Conservation (phyloP, 2,329 filamentous ascomycete species). For the Ceratocystis eucalypticola region DNA sequence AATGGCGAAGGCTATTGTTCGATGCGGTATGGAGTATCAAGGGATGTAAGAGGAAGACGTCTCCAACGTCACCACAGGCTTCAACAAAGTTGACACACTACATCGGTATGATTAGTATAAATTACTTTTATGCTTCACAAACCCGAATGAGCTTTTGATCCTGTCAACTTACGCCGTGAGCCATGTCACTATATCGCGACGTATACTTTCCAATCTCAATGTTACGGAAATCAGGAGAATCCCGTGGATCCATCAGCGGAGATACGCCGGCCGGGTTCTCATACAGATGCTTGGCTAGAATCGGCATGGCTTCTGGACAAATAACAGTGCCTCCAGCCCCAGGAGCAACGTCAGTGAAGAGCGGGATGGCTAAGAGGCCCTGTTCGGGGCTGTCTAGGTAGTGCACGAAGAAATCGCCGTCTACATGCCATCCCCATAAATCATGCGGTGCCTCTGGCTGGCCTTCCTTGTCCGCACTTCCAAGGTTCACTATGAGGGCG, state of each 20-base stretch:
- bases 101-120: not conserved
- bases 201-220: conserved; percentile 28
- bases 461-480: conserved; percentile 39
- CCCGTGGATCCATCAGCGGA: conserved; percentile 49
- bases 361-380: conserved; percentile 51
- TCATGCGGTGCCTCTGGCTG: conserved; percentile 38
- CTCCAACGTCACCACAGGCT: conserved; percentile 39
- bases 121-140: not conserved
- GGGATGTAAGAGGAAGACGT: conserved; percentile 46
- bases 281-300: conserved; percentile 44
- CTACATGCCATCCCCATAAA: conserved; percentile 51
- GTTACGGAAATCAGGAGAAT: conserved; percentile 33
- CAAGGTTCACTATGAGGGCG: conserved; percentile 56
- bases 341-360: conserved; percentile 49
- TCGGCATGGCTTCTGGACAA: conserved; percentile 44
- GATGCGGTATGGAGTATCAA: conserved; percentile 45
- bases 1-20: conserved; percentile 24
- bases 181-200: conserved; percentile 33
- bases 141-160: not conserved
- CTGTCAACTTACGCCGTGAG: conserved; percentile 21
- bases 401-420: conserved; percentile 60
- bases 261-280: conserved; percentile 51
- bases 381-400: conserved; percentile 60
- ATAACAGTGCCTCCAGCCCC: conserved; percentile 52
- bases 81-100: conserved; percentile 39